These are phyloP conservation scores for Colletotrichum euphorbiae DNA, from an alignment of 2,329 filamentous ascomycete genomes.

Conservation along the genomic window DNA sequence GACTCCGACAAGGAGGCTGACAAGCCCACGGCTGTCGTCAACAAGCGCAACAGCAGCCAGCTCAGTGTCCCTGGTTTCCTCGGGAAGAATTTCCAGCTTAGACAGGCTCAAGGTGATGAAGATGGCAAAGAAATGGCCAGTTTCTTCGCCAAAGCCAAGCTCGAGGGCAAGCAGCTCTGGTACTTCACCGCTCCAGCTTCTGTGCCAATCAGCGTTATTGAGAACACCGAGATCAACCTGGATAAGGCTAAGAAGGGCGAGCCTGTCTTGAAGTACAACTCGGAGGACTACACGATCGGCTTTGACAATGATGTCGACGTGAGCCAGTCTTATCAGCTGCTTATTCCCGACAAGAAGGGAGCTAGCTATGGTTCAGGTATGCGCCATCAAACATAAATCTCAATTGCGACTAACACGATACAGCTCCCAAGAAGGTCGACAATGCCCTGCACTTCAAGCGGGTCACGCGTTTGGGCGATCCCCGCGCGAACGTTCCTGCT, in stretches of 20 bases:
- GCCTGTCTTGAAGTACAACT: conserved; percentile 71
- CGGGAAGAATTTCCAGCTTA: conserved; percentile 65
- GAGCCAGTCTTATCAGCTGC: conserved; percentile 65
- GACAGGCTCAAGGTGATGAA: conserved; percentile 58
- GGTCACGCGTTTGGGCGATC: conserved; percentile 64
- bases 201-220: conserved; percentile 74
- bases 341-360: conserved; percentile 69
- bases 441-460: conserved; percentile 75
- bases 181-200: conserved; percentile 81
- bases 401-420: neutral
- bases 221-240: conserved; percentile 71
- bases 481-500: conserved; percentile 50
- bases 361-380: conserved; percentile 66
- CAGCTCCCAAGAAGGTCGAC: conserved; percentile 58
- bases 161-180: conserved; percentile 81
- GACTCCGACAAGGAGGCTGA: conserved; percentile 45
- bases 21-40: conserved; percentile 51
- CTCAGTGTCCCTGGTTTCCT: conserved; percentile 55
- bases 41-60: conserved; percentile 51
- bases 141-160: conserved; percentile 68
- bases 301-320: conserved; percentile 60
- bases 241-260: conserved; percentile 65
- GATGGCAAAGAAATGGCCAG: conserved; percentile 61
- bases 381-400: conserved; percentile 40
- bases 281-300: conserved; percentile 70